These are phyloP conservation scores for Turritis glabra DNA, from an alignment of 345 rosid genomes.

Conservation along the genomic window DNA sequence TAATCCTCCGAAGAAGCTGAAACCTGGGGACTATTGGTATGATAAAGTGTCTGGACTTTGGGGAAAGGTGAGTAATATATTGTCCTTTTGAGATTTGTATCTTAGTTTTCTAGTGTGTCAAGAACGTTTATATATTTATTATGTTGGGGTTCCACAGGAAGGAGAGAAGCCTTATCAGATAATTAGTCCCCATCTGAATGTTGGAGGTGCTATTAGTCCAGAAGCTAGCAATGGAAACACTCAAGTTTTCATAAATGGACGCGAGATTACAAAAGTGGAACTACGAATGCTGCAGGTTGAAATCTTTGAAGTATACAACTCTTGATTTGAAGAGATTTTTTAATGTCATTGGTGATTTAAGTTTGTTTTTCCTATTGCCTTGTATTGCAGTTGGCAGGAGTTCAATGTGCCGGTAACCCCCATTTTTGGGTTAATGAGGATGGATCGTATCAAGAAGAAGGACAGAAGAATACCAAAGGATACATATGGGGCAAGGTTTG, in stretches of 20 bases:
- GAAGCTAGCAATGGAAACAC: constrained; percentile 97
- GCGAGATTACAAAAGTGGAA: constrained; percentile 95
- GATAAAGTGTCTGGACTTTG: constrained; percentile 99
- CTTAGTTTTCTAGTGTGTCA: constrained; percentile 19
- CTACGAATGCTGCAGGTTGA: constrained; percentile 95
- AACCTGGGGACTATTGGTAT: constrained; percentile 98
- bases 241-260: constrained; percentile 86
- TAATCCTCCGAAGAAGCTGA: constrained; percentile 89
- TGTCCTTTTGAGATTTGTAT: constrained; percentile 4
- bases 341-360: constrained; percentile 15
- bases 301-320: neutral
- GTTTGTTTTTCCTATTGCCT: neutral
- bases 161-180: constrained; percentile 92
- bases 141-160: constrained; percentile 61
- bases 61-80: constrained; percentile 80
- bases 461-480: constrained; percentile 96
- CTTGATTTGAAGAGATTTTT: neutral
- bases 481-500: constrained; percentile 98
- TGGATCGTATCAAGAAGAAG: constrained; percentile 99
- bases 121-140: constrained; percentile 33
- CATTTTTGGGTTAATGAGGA: constrained; percentile 99
- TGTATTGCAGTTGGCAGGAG: constrained; percentile 88
- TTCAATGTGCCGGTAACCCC: constrained; percentile 99
- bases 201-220: constrained; percentile 76
- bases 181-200: constrained; percentile 87